Conservation (phyloP, 148 eudicot genomes). For the Silene latifolia region DNA sequence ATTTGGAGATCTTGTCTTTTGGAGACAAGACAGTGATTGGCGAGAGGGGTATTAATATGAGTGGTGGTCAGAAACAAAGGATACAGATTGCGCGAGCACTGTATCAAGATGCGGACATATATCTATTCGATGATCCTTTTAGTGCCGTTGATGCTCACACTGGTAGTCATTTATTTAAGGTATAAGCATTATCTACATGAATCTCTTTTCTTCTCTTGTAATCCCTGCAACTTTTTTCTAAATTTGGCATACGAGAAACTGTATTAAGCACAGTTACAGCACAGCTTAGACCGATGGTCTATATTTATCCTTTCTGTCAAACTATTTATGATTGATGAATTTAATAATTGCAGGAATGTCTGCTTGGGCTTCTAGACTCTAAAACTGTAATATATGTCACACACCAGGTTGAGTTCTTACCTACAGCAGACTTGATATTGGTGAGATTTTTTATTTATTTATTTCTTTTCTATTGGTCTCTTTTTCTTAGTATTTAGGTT, state of each 20-base stretch:
- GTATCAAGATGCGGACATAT: conserved; percentile 52
- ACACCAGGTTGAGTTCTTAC: conserved; percentile 64
- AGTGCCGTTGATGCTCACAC: conserved; percentile 72
- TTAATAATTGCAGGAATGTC: conserved; percentile 41
- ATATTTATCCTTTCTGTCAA: not conserved
- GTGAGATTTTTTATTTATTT: conserved; percentile 21
- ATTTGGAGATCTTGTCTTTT: conserved; percentile 40
- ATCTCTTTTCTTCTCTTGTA: not conserved
- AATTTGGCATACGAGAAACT: not conserved
- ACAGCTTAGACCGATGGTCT: not conserved
- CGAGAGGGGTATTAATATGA: conserved; percentile 58
- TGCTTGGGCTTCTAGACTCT: conserved; percentile 42
- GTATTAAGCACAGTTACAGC: not conserved
- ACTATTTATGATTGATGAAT: not conserved
- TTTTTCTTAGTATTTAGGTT: not conserved
- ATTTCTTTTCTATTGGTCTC: not conserved
- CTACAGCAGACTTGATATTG: conserved; percentile 62
- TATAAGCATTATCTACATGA: conserved; percentile 13
- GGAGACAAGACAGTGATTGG: conserved; percentile 53
- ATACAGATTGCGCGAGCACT: conserved; percentile 55
- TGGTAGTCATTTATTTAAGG: conserved; percentile 61
- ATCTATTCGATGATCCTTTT: conserved; percentile 59
- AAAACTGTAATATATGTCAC: conserved; percentile 67
- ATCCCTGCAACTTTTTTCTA: not conserved
- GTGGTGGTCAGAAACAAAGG: conserved; percentile 65